Conservation (phyloP, 768 basidiomycete species). For the Suillus subalutaceus region DNA sequence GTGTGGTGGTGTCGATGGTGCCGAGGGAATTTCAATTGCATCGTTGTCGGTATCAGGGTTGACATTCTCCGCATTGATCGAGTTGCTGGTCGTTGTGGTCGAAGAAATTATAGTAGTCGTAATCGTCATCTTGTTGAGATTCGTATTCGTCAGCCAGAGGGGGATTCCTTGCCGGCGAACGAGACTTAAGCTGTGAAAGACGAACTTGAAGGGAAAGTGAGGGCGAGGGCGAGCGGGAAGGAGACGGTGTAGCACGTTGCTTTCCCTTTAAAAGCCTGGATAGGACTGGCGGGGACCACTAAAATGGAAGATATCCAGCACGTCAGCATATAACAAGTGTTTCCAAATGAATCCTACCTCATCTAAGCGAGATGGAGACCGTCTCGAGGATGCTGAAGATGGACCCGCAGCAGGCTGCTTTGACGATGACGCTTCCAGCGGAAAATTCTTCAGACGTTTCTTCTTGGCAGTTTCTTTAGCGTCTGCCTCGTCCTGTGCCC, state of each 20-base stretch:
- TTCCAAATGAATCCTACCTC: not conserved
- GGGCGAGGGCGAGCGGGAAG: slow-evolving; percentile 11
- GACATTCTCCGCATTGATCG: not conserved
- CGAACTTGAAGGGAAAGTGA: slow-evolving; percentile 16
- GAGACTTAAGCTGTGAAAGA: not conserved
- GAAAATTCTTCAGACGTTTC: slow-evolving; percentile 30
- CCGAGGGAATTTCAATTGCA: slow-evolving; percentile 18
- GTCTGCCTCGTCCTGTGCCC: slow-evolving; percentile 8
- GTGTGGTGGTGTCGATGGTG: slow-evolving; percentile 14
- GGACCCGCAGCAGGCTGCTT: slow-evolving; percentile 2
- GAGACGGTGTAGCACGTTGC: slow-evolving; percentile 5
- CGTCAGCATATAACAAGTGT: not conserved
- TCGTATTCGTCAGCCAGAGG: slow-evolving; percentile 3
- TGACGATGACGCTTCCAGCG: slow-evolving; percentile 16
- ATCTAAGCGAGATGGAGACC: not conserved
- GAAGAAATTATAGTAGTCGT: slow-evolving; percentile 16
- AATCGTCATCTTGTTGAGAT: slow-evolving; percentile 21
- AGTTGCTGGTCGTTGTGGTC: not conserved
- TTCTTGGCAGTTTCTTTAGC: slow-evolving; percentile 18
- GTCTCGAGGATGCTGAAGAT: not conserved
- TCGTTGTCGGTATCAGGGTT: not conserved
- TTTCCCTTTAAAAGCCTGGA: slow-evolving; percentile 4
- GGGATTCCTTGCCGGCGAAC: not conserved
- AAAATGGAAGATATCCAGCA: not conserved
- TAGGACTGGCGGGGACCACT: slow-evolving; percentile 4